Conservation (phyloP, 176 grass and related monocot genomes). For the Musa schizocarpa region DNA sequence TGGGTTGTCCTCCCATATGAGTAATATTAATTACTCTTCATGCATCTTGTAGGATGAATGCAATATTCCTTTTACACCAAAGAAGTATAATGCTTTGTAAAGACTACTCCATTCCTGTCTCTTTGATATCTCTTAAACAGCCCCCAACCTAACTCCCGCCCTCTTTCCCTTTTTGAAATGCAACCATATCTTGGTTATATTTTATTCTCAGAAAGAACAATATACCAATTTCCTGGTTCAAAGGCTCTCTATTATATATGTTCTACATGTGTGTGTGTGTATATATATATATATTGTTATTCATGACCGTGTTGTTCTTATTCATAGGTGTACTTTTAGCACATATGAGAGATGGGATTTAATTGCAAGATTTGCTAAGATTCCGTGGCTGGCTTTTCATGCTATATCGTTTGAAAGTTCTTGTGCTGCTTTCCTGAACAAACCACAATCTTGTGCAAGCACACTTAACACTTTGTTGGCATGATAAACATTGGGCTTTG, state of each 20-base stretch:
- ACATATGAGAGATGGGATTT: neutral
- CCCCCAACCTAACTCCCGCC: no score
- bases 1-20: neutral
- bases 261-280: neutral
- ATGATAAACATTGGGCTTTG: neutral
- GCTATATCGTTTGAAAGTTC: neutral
- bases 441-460: neutral
- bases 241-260: neutral
- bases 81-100: neutral
- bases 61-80: neutral
- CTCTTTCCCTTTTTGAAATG: neutral
- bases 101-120: neutral
- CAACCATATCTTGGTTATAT: neutral
- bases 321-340: neutral
- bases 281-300: no score
- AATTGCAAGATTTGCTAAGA: neutral
- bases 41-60: neutral
- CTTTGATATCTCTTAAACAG: neutral
- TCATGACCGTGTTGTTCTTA: no score
- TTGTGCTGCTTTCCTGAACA: neutral
- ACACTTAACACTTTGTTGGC: no score
- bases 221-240: neutral
- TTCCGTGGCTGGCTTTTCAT: neutral
- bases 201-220: neutral
- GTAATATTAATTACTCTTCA: neutral